Evolutionary conservation across 2,329 filamentous ascomycete species (phyloP), one percentile per base, ranked within the genome.

Genomic region (Alternaria triticimaculans): DNA sequence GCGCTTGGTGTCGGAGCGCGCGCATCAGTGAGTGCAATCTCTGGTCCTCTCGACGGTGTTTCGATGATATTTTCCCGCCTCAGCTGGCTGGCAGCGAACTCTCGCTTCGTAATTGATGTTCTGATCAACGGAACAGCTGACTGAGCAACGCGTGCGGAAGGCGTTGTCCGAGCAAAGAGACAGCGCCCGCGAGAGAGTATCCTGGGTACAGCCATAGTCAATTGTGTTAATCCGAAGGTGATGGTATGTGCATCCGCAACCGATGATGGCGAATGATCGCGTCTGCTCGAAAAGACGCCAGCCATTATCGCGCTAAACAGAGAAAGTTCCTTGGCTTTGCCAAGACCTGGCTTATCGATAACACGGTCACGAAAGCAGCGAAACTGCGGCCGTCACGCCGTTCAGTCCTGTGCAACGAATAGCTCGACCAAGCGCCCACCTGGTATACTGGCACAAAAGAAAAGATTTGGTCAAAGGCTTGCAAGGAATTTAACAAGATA

Each of bases 141-240:
- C 10, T 33, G 62, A 28, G 66, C 56, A 43, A 66, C 49, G 26
- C 67, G 70, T 44, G 37, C 18, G 30, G 63, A 55, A 28, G 57
- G 48, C 49, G 58, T 55, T 25, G 60, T 62, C 59, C 66, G 69
- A 43, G 63, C 62, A 25, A 69, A 48, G 37, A 67, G 48, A 21
- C 50, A 59, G 23, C 62, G 63, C 25, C 67, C 53, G 30, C 67
- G 62, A 8, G 55, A 58, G 50, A 66, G 20, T 5, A 58, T 25
- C 44, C 69, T 66, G 14, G 65, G 45, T 15, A 69, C 56, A n/a
- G 72, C 58, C 73, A 74, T 73, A 30, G 20, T 23, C 25, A 23
- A 12, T 18, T 12, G 21, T 10, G 25, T 8, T 12, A 18, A 7
- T n/a, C 26, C 9, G 41, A 25, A 26, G 18, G 12, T 9, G 28